Conservation (phyloP, 2,329 filamentous ascomycete genomes). For the Lachnellula willkommii region DNA sequence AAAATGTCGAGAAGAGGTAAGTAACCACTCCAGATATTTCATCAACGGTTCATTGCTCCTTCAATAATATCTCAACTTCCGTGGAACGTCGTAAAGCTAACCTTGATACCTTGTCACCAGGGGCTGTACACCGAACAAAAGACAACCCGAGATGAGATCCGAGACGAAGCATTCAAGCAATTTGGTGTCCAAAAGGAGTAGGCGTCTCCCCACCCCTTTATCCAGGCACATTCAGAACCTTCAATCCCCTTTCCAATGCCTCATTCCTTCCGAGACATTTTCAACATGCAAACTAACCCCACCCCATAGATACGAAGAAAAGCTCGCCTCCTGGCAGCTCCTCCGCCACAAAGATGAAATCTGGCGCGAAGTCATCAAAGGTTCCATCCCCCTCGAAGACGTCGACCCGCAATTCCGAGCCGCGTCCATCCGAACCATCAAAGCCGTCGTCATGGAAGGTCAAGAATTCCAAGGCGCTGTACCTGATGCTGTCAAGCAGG, state of each 20-base stretch:
- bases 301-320: constrained; percentile 29
- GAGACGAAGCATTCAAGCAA: constrained; percentile 45
- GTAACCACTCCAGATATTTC: neutral
- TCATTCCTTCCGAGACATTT: too few relatives aligned
- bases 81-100: too few relatives aligned
- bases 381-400: constrained; percentile 28
- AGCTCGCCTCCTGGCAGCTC: constrained; percentile 38
- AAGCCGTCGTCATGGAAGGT: constrained; percentile 44
- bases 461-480: constrained; percentile 37
- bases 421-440: constrained; percentile 38
- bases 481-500: constrained; percentile 27
- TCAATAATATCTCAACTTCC: too few relatives aligned
- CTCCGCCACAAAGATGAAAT: constrained; percentile 40
- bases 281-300: too few relatives aligned
- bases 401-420: constrained; percentile 21
- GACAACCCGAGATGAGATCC: constrained; percentile 41
- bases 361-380: constrained; percentile 43
- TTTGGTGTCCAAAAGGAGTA: constrained; percentile 46
- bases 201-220: too few relatives aligned
- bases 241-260: too few relatives aligned
- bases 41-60: too few relatives aligned
- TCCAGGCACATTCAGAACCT: too few relatives aligned
- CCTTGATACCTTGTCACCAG: too few relatives aligned
- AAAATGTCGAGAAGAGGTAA: constrained; percentile 38
- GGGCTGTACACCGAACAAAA: constrained; percentile 24